Evolutionary conservation across 192 early-diverging fungal species (phyloP), one percentile per base, ranked within the genome.

Genomic region (Rhizophagus sp.): DNA sequence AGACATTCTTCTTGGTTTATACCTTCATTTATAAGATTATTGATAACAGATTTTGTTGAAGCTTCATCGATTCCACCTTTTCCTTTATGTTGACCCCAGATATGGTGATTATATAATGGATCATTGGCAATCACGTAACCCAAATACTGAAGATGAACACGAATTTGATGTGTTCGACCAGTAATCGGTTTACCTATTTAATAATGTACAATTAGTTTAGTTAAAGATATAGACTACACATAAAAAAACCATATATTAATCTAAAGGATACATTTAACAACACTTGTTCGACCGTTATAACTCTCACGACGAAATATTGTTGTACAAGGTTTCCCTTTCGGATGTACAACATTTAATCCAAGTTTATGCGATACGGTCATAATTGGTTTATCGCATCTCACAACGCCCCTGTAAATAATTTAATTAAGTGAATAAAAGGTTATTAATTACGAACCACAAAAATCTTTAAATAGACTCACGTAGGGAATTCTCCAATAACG

Each of bases 61-160:
- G 83, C 82, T 30, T 82, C 69, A 17, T 83, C 78, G 22, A 84
- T 80, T 11, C 80, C 82, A 9, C 88, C 88, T 72, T 91, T 87
- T 27, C 94, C 92, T 70, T 90, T 79, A 0, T 80, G 61, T 11
- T 70, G 22, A 22, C 93, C 95, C 95, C 96, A 98, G 0, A 92
- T 85, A 1, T 90, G 88, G 12, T 80, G 66, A 82, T 91, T 90
- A 84, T 99, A 99, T 3, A 98, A 78, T 15, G 98, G 98, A 80
- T 99, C 98, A 80, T 99, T 98, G 25, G 93, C 95, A 73, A 99
- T 98, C 1, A 97, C 96, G 72, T 90, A 89, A 7, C 98, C 98
- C 0, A 99, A 88, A 80, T 91, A 97, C 85, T 96, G 95, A 41
- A 99, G 82, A 79, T 99, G 98, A 62, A 99, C 97, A 44, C 98